Evolutionary conservation across 1,284 basidiomycete genomes (phyloP).

Genomic region (Mycena citricolor): DNA sequence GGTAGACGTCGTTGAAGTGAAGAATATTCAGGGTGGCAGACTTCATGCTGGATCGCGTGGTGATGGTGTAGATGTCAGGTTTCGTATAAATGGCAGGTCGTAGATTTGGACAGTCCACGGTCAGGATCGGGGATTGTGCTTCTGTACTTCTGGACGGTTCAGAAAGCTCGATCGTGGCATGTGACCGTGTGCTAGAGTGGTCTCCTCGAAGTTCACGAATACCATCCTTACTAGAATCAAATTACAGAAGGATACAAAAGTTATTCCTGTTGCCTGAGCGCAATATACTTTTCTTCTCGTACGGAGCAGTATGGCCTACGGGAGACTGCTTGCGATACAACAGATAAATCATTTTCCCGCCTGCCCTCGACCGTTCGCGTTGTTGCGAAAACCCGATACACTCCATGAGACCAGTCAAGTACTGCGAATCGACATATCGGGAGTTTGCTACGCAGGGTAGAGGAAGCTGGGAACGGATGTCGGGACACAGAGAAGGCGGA

Average conservation of each 20-base stretch:
- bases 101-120: too few relatives aligned
- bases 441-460: slow-evolving; percentile 82
- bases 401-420: slow-evolving; percentile 58
- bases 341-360: slow-evolving; percentile 79
- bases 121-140: too few relatives aligned
- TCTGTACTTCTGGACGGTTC: too few relatives aligned
- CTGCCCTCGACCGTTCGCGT: slow-evolving; percentile 57
- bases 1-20: slow-evolving; percentile 80
- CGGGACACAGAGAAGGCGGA: not conserved
- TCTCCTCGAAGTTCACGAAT: not conserved
- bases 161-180: too few relatives aligned
- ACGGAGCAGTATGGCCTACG: slow-evolving; percentile 28
- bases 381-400: slow-evolving; percentile 65
- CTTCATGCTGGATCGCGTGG: not conserved
- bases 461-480: slow-evolving; percentile 55
- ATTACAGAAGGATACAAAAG: slow-evolving; percentile 57
- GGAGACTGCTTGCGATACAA: slow-evolving; percentile 44
- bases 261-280: slow-evolving; percentile 77
- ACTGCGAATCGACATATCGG: slow-evolving; percentile 68
- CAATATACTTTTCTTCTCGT: slow-evolving; percentile 58
- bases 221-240: not conserved
- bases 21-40: slow-evolving; percentile 32
- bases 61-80: too few relatives aligned
- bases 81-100: too few relatives aligned
- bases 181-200: too few relatives aligned